Evolutionary conservation across 768 basidiomycete genomes (phyloP).

Genomic region (Hygrophoropsis aurantiaca): DNA sequence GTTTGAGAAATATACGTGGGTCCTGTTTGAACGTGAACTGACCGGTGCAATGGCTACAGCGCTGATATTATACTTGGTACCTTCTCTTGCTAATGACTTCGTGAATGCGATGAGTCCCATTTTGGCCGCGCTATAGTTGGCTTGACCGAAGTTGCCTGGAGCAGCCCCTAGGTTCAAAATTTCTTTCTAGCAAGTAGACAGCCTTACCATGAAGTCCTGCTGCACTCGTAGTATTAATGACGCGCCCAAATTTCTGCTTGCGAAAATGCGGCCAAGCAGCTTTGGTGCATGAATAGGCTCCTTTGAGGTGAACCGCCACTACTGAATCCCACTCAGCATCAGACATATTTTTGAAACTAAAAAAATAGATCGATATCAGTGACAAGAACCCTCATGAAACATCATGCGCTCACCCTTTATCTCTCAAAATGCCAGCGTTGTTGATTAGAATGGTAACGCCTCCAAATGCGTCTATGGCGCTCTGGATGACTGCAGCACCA

Average conservation of each 20-base stretch:
- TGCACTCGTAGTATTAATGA: constrained; percentile 93
- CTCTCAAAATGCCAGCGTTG: constrained; percentile 90
- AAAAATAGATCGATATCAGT: constrained; percentile 1
- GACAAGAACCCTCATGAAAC: not conserved
- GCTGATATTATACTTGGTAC: constrained; percentile 87
- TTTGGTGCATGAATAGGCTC: constrained; percentile 88
- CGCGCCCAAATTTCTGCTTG: constrained; percentile 90
- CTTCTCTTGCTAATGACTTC: constrained; percentile 90
- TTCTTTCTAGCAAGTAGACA: not conserved
- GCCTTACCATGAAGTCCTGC: constrained; percentile 86
- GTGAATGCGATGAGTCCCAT: constrained; percentile 94
- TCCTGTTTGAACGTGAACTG: constrained; percentile 25
- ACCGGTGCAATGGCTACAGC: constrained; percentile 89
- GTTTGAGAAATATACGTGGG: not conserved
- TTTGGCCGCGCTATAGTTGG: constrained; percentile 98
- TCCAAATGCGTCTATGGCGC: constrained; percentile 84
- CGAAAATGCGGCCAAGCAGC: constrained; percentile 96
- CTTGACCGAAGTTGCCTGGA: constrained; percentile 91
- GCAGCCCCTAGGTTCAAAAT: not conserved
- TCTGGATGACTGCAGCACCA: constrained; percentile 82
- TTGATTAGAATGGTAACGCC: constrained; percentile 87
- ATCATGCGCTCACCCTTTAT: constrained; percentile 59
- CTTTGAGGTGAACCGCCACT: constrained; percentile 88
- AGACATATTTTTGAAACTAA: constrained; percentile 94
- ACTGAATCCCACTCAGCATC: constrained; percentile 93